Base-by-base conservation (phyloP, 2,329 filamentous ascomycete species). In the Rutstroemia sp. region DNA sequence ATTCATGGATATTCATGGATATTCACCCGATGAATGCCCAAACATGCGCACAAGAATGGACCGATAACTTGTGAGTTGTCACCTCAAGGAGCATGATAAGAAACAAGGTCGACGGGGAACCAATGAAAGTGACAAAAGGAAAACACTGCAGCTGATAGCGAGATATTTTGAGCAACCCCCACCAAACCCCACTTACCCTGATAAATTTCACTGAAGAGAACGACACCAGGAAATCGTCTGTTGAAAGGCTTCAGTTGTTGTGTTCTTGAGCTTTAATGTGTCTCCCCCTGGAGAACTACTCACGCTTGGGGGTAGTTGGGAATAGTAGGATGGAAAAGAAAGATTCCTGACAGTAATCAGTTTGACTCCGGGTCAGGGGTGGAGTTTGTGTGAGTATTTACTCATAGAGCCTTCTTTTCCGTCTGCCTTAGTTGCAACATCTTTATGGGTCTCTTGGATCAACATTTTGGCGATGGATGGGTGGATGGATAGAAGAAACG, bases 131-230 rank as follows among this genome's bases (percentile, higher is more conserved):
- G 38, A 18, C 18, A 14, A 41, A n/a, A 18, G 38, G 38, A 54
- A 54, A 18, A 48, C 19, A 41, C 47, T 47, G 46, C 27, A 10
- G 27, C 16, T 14, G 52, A 47, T 25, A 30, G 8, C 19, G 30
- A 7, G 30, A 48, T 21, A 2, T n/a, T 21, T 54, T 54, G 42
- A 30, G 25, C 18, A 19, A 54, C 44, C 52, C 14, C 51, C 42
- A 47, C 42, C 51, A 53, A 14, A 25, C 30, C 45, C 27, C 6
- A 49, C 52, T 55, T 72, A 91, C 90, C 91, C 84, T 96, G 92
- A 69, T 96, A 96, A 67, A 96, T 96, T 74, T 96, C 92, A 65
- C 87, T 92, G 70, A 95, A 96, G 56, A 96, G 78, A 14, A 89
- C 87, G 5, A 96, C 88, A 19, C 88, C 91, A 0, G 91, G 91